Evolutionary conservation across 352 stramenopile genomes (phyloP), one percentile per base, ranked within the genome.

Genomic region (Pseudoperonospora humuli): DNA sequence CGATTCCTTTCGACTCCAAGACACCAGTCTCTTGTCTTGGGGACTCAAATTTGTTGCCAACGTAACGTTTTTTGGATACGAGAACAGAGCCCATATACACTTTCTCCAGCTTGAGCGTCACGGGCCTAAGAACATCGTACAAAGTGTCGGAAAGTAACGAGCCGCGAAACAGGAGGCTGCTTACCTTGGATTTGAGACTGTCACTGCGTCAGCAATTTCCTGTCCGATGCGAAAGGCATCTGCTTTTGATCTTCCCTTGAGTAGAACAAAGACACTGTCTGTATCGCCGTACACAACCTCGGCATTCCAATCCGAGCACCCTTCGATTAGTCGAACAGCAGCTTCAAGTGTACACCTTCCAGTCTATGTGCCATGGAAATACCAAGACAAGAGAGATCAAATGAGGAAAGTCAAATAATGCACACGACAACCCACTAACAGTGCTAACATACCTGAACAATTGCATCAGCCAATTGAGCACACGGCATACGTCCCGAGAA

Each of bases 261-360:
- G 67, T 44, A 96, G 76, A 29, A 99, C 84, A 71, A 99, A 99
- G 5, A 99, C 61, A 41, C 94, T 99, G 63, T 99, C 97, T 3
- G 97, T 99, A 61, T 99, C 96, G 7, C 95, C 96, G 53, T 98
- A 98, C 5, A 97, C 90, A 19, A 98, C 94, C 17, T 61, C 71
- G n/a, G 83, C 86, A 46, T 90, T 83, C 86, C 82, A 95, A 31
- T 81, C 69, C 15, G 66, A 51, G 45, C 82, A 70, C 8, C 48
- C 56, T 45, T 97, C 96, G 2, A 97, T 95, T 26, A 97, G 39
- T 27, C 82, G 63, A 25, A 99, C 95, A 37, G 95, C 87, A 48
- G 83, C 85, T 73, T 97, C 89, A 19, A 99, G 71, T 3, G 93
- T 98, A 36, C 76, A 84, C 39, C 95, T 61, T 7, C 82, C 83